Base-by-base conservation (phyloP, 371 early-diverging fungal genomes). In the Mortierella sp. region DNA sequence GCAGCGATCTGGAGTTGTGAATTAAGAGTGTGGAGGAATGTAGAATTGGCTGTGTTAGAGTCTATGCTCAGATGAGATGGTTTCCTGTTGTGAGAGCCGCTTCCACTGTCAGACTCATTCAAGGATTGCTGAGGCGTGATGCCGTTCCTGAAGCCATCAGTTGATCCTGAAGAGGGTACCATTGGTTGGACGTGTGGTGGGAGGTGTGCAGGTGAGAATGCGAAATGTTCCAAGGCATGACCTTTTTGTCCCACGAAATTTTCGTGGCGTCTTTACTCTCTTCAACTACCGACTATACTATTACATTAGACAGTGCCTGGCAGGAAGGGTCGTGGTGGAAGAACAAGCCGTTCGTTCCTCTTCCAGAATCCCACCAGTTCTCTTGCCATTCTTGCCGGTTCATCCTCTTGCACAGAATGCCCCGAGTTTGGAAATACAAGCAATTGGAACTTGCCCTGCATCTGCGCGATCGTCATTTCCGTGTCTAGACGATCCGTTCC, bases 391-490 rank as follows among this genome's bases (percentile, higher is more conserved):
- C 86, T 85, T 1, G 83, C 82, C 0, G 98, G 96, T 6, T 81
- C 84, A 67, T 98, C 98, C 68, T 98, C 98, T 67, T 96, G 96
- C 22, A 98, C 82, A 45, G 86, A 87, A 67, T 98, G 98, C 5
- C 96, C 96, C 13, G 91, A 87, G 10, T 93, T 92, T 4, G 91
- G 92, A 40, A 94, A 85, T 2, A 98, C 84, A 21, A 85, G 81
- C 53, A 97, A 61, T 78, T 98, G 97, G 71, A 96, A 98, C 79
- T 91, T 92, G 47, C 90, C 90, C 81, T 98, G 98, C 97, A 98
- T 98, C 77, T 96, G 96, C 0, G 91, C 97, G 80, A 97, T 96
- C 60, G 90, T 94, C 55, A 98, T 83, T 14, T 92, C 83, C 62
- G 92, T 96, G 68, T 98, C 98, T 53, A 98, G 71, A 12, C 96